These are phyloP conservation scores for Curvularia sp. DNA, from an alignment of 2,329 filamentous ascomycete genomes.

Conservation along the genomic window DNA sequence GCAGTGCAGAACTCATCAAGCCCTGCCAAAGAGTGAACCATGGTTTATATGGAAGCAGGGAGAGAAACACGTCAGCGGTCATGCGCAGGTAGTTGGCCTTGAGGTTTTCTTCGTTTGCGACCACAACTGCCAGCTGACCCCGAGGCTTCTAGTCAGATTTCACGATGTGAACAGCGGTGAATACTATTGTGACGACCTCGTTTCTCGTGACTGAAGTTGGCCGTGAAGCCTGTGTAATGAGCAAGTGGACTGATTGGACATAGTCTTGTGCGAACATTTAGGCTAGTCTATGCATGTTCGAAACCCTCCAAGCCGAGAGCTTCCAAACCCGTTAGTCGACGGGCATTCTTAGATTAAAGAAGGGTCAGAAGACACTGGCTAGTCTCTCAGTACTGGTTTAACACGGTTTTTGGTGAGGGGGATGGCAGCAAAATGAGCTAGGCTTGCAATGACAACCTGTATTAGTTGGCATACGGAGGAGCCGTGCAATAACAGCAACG, in stretches of 20 bases:
- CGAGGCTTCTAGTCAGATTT: neutral
- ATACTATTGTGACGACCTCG: neutral
- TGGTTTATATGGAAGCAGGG: conserved; percentile 1
- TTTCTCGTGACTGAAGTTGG: conserved; percentile 6
- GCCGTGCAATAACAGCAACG: conserved; percentile 11
- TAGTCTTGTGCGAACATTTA: neutral
- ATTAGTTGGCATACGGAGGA: neutral
- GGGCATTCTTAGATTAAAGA: neutral
- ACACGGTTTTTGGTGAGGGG: neutral
- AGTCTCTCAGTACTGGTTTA: neutral
- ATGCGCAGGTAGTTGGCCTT: neutral
- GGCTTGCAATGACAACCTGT: neutral
- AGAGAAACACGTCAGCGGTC: conserved; percentile 8
- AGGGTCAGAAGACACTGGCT: conserved; percentile 1
- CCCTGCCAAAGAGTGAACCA: neutral
- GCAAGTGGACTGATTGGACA: neutral
- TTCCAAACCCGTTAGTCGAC: conserved; percentile 1
- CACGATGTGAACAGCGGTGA: neutral
- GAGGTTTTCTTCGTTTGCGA: conserved; percentile 9
- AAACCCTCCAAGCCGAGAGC: neutral
- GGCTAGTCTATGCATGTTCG: neutral
- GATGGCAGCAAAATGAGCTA: neutral
- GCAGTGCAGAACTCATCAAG: neutral
- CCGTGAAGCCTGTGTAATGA: conserved; percentile 2
- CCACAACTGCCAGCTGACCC: conserved; percentile 1